Conservation (phyloP, 1,284 basidiomycete species). For the Mycosarcoma maydis region DNA sequence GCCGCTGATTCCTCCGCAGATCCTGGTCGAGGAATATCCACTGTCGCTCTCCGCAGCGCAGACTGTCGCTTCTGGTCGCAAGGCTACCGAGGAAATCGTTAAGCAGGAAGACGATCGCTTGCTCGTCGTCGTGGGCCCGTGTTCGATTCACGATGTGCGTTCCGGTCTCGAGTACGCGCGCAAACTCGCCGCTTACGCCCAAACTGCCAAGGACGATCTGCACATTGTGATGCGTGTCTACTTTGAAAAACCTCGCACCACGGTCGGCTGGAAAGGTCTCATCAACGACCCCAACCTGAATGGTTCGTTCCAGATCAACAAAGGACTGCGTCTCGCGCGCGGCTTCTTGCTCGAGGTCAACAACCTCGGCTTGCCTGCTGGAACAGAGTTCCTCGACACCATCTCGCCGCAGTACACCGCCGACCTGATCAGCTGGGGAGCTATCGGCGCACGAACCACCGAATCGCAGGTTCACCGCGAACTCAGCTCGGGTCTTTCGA, state of each 20-base stretch:
- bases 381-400: constrained; percentile 73
- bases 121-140: constrained; percentile 64
- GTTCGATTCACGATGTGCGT: constrained; percentile 65
- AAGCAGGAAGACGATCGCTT: constrained; percentile 62
- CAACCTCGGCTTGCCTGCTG: constrained; percentile 68
- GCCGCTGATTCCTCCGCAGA: constrained; percentile 64
- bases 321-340: constrained; percentile 89
- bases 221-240: constrained; percentile 83
- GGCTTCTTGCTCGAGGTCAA: constrained; percentile 77
- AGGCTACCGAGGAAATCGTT: constrained; percentile 58
- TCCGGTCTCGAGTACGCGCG: constrained; percentile 62
- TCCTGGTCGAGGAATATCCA: constrained; percentile 64
- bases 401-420: constrained; percentile 94
- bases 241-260: constrained; percentile 74
- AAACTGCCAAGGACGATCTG: constrained; percentile 82
- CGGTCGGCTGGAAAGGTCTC: constrained; percentile 97
- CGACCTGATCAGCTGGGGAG: constrained; percentile 95
- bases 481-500: constrained; percentile 82
- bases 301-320: constrained; percentile 88
- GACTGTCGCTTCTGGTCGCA: constrained; percentile 54
- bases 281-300: constrained; percentile 93
- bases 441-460: constrained; percentile 80
- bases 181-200: constrained; percentile 81
- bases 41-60: constrained; percentile 53
- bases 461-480: constrained; percentile 95